These are phyloP conservation scores for Fusarium subtropicale DNA, from an alignment of 2,329 filamentous ascomycete species.

Conservation along the genomic window DNA sequence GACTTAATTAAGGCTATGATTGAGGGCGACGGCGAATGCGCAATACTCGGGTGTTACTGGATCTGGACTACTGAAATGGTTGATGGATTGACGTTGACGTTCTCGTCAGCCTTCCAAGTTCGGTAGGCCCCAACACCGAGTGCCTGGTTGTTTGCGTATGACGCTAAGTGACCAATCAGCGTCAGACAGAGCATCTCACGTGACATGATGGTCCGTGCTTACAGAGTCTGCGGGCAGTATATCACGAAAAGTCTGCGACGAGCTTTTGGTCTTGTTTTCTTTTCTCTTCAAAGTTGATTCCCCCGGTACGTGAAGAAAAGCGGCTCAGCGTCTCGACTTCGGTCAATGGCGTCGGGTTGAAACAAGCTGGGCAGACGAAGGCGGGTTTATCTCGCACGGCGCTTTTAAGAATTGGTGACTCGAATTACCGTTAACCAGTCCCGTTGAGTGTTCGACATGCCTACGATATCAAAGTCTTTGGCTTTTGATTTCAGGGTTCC, in stretches of 20 bases:
- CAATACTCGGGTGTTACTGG: slow-evolving; percentile 33
- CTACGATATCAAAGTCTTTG: background rate
- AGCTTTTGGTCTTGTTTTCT: slow-evolving; percentile 38
- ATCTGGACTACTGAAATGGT: slow-evolving; percentile 27
- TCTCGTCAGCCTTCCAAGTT: slow-evolving; percentile 42
- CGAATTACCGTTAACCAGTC: slow-evolving; percentile 67
- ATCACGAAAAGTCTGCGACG: slow-evolving; percentile 7
- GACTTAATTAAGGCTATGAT: background rate
- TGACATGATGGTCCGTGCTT: slow-evolving; percentile 49
- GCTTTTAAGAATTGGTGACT: slow-evolving; percentile 74
- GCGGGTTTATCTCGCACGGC: slow-evolving; percentile 57
- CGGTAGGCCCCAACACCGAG: slow-evolving; percentile 33
- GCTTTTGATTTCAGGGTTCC: background rate
- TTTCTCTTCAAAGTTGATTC: slow-evolving; percentile 66
- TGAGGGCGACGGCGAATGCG: slow-evolving; percentile 29
- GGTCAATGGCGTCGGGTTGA: slow-evolving; percentile 64
- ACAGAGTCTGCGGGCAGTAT: slow-evolving; percentile 18
- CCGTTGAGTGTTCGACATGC: slow-evolving; percentile 73
- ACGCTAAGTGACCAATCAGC: slow-evolving; percentile 41
- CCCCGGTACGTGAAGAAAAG: slow-evolving; percentile 66
- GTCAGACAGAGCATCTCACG: slow-evolving; percentile 21
- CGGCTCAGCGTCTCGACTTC: slow-evolving; percentile 61
- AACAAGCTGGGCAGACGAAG: slow-evolving; percentile 68
- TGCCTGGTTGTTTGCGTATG: slow-evolving; percentile 43
- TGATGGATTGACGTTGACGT: slow-evolving; percentile 41